Base-by-base conservation (phyloP, 1,284 basidiomycete species). In the Pulveroboletus sp. region DNA sequence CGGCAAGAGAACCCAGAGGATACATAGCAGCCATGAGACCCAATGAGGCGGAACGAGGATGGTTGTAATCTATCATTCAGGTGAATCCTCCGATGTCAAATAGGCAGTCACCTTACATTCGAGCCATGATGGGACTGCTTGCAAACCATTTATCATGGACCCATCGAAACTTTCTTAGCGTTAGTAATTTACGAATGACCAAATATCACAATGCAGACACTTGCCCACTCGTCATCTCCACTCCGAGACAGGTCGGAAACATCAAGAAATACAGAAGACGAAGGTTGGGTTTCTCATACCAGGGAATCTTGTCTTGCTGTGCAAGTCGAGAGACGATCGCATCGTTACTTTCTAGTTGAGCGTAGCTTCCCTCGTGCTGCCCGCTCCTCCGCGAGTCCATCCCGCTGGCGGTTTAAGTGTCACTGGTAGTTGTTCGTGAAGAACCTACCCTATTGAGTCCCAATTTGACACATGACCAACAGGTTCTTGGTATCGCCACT, bases 201-300 rank as follows among this genome's bases (percentile, higher is more conserved):
- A 26, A 11, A 18, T 20, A n/a, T 8, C 6, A 20, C 10, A 7
- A 24, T 76, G 14, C 78, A 78, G 35, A 31, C 22, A 66, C 78
- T 56, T 56, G 81, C 81, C 83, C 83, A 62, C 78, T 80, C 2
- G 82, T 84, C 80, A 84, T 82, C 64, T 84, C 82, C 15, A 83
- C 82, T 29, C 82, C 83, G 28, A 85, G 78, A 65, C 81, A 83
- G 44, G 83, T 82, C 25, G 82, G 83, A 59, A 82, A 71, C 65
- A 84, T 74, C 53, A 83, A 54, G 22, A 84, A 52, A 67, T 84
- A 85, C 69, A 57, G 29, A 9, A 58, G 2, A 14, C 57, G 44
- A 31, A 58, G 57, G 40, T 58, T 58, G 8, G 31, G 80, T 61
- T 84, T 84, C 59, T 66, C 65, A 65, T 83, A 85, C 83, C 83